Base-by-base conservation (phyloP, 169 alveolate genomes). In the Plasmodium cynomolgi region DNA sequence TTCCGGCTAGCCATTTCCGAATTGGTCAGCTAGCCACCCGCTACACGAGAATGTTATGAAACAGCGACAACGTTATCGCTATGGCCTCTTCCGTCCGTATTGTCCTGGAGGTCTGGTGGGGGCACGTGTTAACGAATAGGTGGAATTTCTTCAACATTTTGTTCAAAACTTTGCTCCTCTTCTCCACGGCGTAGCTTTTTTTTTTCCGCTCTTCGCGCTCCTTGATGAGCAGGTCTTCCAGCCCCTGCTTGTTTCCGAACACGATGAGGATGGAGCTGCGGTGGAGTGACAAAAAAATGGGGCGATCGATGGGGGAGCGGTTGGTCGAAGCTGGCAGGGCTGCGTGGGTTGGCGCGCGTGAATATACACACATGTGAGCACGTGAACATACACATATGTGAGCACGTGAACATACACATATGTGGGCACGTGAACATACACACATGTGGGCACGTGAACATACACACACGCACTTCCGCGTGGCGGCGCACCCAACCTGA, bases 31-130 rank as follows among this genome's bases (percentile, higher is more conserved):
- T 47, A 47, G 20, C 58, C 58, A 13, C 58, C 17, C 5, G 56
- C 58, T 88, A 88, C 20, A 23, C 81, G 2, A 88, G 83, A 50
- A 88, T 88, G 50, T 44, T 44, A 23, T 88, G 94, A 23, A 88
- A 88, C 58, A 77, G n/a, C 11, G 98, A 95, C 71, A 98, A 58
- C 26, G 99, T 96, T 85, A 98, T 97, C 31, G 98, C 96, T 34
- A 99, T 95, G 74, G 99, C 99, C 95, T 99, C 99, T 88, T 99
- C 99, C 31, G 99, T 98, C 62, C 99, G 90, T n/a, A 99, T 98
- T 17, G 99, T 98, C 62, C 99, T 92, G 15, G 99, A 98, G 23
- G 99, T 98, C 96, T 98, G 99, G 50, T 97, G 95, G 50, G 98
- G 98, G 23, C 99, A 97, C 37, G 98, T 97, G 93, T 98, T 99